Evolutionary conservation across 2,329 filamentous ascomycete species (phyloP).

Genomic region (Microsporum ferrugineum): DNA sequence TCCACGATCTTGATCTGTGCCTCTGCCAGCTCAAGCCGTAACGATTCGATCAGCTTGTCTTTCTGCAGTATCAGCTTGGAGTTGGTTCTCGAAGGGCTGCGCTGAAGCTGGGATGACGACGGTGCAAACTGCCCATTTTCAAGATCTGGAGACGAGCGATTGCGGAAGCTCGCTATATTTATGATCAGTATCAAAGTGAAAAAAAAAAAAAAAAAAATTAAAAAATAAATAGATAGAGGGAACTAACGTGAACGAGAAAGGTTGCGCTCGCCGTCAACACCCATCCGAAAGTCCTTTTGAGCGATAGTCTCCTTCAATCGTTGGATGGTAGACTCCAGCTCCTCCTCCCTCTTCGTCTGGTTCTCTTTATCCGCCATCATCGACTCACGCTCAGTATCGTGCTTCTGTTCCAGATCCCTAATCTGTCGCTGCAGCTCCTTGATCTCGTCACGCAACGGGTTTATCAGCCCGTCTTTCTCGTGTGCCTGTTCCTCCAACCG

Average conservation of each 20-base stretch:
- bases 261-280: conserved; percentile 41
- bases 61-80: conserved; percentile 88
- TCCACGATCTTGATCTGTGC: conserved; percentile 92
- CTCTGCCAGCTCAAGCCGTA: conserved; percentile 85
- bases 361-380: conserved; percentile 90
- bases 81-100: conserved; percentile 79
- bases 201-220: not conserved
- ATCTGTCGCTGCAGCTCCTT: conserved; percentile 71
- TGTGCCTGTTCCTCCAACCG: conserved; percentile 80
- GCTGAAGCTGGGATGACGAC: conserved; percentile 61
- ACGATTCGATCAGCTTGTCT: conserved; percentile 86
- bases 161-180: conserved; percentile 37
- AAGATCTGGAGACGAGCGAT: conserved; percentile 48
- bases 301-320: conserved; percentile 80
- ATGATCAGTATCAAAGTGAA: not conserved
- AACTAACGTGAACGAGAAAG: conserved; percentile 42
- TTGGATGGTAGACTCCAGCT: conserved; percentile 82
- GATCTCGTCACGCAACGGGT: conserved; percentile 71
- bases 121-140: conserved; percentile 76
- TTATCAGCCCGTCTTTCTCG: conserved; percentile 73
- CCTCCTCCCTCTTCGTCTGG: conserved; percentile 69
- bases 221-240: not conserved
- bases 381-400: conserved; percentile 77
- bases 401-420: conserved; percentile 83
- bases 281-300: conserved; percentile 52